These are phyloP conservation scores for Monosporascus cannonballus DNA, from an alignment of 2,329 filamentous ascomycete species.

Conservation along the genomic window DNA sequence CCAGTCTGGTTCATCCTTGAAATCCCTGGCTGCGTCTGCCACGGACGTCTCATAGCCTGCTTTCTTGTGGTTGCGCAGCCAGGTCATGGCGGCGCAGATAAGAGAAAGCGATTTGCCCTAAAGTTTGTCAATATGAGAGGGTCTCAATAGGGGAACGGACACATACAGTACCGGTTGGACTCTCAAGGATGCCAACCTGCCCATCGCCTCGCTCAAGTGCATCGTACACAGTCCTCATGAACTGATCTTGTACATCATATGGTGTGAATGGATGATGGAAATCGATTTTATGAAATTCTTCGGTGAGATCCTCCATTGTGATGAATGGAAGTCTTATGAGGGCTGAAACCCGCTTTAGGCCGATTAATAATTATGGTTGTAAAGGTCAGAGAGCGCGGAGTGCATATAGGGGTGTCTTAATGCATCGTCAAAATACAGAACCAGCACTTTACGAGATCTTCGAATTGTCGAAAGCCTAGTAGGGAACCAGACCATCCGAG, in stretches of 20 bases:
- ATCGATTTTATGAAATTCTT: slow-evolving; percentile 35
- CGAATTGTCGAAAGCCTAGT: no score
- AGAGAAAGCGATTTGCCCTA: slow-evolving; percentile 86
- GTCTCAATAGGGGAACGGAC: not conserved
- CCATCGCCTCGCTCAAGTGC: slow-evolving; percentile 65
- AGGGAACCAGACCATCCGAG: no score
- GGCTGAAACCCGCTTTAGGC: no score
- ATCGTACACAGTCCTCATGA: slow-evolving; percentile 78
- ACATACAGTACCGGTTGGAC: slow-evolving; percentile 74
- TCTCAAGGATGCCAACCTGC: slow-evolving; percentile 84
- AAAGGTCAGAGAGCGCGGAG: no score
- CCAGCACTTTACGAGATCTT: no score
- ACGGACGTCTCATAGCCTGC: slow-evolving; percentile 48
- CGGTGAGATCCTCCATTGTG: slow-evolving; percentile 19
- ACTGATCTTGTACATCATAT: slow-evolving; percentile 80
- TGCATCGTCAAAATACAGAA: no score
- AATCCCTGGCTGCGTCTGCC: slow-evolving; percentile 34
- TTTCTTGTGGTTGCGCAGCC: slow-evolving; percentile 79
- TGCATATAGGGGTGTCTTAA: not conserved
- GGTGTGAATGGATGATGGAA: slow-evolving; percentile 87
- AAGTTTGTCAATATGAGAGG: slow-evolving; percentile 10
- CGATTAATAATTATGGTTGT: no score
- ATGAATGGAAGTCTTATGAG: no score
- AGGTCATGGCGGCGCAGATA: slow-evolving; percentile 83
- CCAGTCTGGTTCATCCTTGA: slow-evolving; percentile 74